Base-by-base conservation (phyloP, 192 early-diverging fungal genomes). In the Chytriomyces sp. region DNA sequence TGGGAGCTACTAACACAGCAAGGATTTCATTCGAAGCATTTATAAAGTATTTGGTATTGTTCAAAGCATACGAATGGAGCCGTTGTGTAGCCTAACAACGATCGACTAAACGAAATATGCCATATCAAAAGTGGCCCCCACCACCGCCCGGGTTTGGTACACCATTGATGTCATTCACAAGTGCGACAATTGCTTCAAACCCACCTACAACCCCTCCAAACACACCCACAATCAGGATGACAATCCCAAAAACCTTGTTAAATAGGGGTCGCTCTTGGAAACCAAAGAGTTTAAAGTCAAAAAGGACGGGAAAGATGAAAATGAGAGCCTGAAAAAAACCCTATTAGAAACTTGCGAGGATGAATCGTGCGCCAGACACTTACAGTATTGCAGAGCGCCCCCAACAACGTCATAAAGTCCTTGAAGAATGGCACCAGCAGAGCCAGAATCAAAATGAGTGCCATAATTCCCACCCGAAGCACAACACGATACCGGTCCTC, bases 281-380 rank as follows among this genome's bases (percentile, higher is more conserved):
- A 5, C 92, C 92, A 63, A 87, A 84, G 41, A 95, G 73, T 76
- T 88, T 88, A 38, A 91, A 80, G 62, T 94, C 91, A 79, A 87
- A 93, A 12, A 93, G 31, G 30, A 93, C 83, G 1, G 93, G 93
- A 38, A 95, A 82, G 55, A 94, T 81, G 73, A 95, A 95, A 80
- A 95, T 93, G 32, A 93, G 81, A 14, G 57, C 59, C 70, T 72
- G 52, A 49, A 28, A 12, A 22, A 61, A 7, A 17, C 0, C 7
- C 85, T 79, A 44, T 86, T 90, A 37, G 49, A 64, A 22, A 22
- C 8, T 19, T 0, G 44, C 22, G 44, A 49, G 44, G 0, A 49
- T 19, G 2, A 49, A 12, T 1, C 44, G 2, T 49, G 1, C 2
- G 22, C 0, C 44, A 49, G 14, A 61, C 8, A 58, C 64, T 61